These are phyloP conservation scores for Galium porrigens DNA, from an alignment of 305 asterid genomes.

Conservation along the genomic window DNA sequence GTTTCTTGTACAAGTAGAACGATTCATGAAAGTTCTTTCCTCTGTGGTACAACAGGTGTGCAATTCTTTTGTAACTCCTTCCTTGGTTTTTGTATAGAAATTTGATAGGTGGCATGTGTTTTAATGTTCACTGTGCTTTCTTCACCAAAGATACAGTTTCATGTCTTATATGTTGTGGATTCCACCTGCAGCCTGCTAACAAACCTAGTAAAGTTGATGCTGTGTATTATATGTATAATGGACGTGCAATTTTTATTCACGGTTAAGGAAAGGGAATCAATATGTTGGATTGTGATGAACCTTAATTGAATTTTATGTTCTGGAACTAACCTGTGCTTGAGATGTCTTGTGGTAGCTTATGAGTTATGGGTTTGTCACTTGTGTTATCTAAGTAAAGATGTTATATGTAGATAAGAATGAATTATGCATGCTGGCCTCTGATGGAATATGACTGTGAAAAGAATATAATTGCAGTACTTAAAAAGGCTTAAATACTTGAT, in stretches of 20 bases:
- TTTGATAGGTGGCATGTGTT: slow-evolving; percentile 8
- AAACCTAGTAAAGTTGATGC: background rate
- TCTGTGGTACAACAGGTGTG: slow-evolving; percentile 84
- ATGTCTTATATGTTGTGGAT: background rate
- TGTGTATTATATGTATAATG: background rate
- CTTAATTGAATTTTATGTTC: slow-evolving; percentile 1
- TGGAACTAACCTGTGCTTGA: background rate
- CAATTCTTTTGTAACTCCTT: background rate
- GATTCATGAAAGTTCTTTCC: slow-evolving; percentile 59
- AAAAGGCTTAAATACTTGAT: background rate
- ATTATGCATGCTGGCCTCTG: background rate
- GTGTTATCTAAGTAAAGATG: background rate
- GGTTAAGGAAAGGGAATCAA: background rate
- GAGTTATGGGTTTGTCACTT: background rate
- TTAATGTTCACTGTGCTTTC: background rate
- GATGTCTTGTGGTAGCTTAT: background rate
- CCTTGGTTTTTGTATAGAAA: slow-evolving; percentile 3
- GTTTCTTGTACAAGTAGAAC: slow-evolving; percentile 66
- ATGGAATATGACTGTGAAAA: background rate
- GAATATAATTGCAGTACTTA: background rate
- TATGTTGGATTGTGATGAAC: background rate
- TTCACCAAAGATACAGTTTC: background rate
- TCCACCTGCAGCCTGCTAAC: background rate
- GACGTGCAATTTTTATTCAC: background rate
- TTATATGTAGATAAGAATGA: background rate